A percentile compares a stretch with the other conserved stretches of the same genome.
Evolutionary conservation across 192 early-diverging fungal genomes (phyloP).

Genomic region (Cladochytrium replicatum): DNA sequence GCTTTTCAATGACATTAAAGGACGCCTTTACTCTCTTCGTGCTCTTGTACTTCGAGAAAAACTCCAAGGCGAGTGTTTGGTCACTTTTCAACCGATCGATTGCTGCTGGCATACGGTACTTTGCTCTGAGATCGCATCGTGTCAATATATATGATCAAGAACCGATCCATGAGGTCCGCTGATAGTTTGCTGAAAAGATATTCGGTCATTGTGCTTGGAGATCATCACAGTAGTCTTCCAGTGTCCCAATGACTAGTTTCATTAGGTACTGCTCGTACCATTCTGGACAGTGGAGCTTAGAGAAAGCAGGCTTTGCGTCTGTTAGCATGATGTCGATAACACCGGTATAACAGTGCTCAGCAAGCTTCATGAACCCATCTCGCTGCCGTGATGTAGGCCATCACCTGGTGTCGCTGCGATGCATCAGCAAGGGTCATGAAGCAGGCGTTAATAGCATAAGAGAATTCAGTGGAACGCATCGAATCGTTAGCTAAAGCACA

Average conservation of each 20-base stretch:
- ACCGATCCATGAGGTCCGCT: conserved; percentile 76
- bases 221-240: conserved; percentile 89
- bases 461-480: conserved; percentile 81
- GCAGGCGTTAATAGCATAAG: conserved; percentile 60
- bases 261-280: conserved; percentile 92
- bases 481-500: conserved; percentile 95
- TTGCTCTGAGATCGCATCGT: conserved; percentile 68
- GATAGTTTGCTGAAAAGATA: conserved; percentile 81
- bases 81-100: conserved; percentile 67
- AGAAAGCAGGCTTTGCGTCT: conserved; percentile 68
- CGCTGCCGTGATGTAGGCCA: conserved; percentile 48
- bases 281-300: conserved; percentile 60
- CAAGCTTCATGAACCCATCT: conserved; percentile 86
- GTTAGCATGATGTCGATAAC: conserved; percentile 76
- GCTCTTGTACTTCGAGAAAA: conserved; percentile 67
- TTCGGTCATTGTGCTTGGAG: conserved; percentile 78
- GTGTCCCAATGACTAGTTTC: conserved; percentile 79
- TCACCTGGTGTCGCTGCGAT: conserved; percentile 12
- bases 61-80: conserved; percentile 57
- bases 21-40: conserved; percentile 58
- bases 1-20: conserved; percentile 75
- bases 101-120: conserved; percentile 59
- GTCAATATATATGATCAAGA: conserved; percentile 79
- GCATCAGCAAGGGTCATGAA: conserved; percentile 33
- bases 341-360: conserved; percentile 62